phyloP scores from a whole-genome alignment of 768 basidiomycete species.

The Tylopilus plumbeoviolaceoides region DNA sequence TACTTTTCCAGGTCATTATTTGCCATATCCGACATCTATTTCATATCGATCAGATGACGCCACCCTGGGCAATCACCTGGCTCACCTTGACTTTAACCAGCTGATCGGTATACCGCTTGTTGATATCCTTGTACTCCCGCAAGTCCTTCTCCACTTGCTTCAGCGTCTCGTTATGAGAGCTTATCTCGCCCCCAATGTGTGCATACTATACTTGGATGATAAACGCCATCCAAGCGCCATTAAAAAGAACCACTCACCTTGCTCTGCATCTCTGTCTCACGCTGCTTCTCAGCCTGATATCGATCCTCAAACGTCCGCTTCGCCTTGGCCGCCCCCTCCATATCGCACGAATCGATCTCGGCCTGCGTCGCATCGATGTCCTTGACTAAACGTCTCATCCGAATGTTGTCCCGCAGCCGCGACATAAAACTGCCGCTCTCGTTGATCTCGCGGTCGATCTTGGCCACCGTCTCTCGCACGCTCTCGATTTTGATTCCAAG shows the following conservation, averaged over 20 bases:
- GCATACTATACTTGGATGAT: constrained; percentile 50
- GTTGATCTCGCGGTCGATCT: constrained; percentile 74
- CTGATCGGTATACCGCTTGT: constrained; percentile 84
- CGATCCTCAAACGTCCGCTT: constrained; percentile 80
- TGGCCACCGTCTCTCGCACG: constrained; percentile 43
- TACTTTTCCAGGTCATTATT: constrained; percentile 98
- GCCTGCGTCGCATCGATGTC: constrained; percentile 65
- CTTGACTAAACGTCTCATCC: constrained; percentile 61
- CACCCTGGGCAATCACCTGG: neutral
- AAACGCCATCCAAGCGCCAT: constrained; percentile 1
- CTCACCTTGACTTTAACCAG: constrained; percentile 90
- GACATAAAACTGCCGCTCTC: constrained; percentile 65
- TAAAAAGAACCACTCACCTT: constrained; percentile 42
- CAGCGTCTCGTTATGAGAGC: constrained; percentile 63
- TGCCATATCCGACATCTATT: constrained; percentile 96
- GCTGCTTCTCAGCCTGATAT: constrained; percentile 67
- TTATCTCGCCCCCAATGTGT: constrained; percentile 80
- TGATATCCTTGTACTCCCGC: constrained; percentile 82
- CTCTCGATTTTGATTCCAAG: constrained; percentile 38
- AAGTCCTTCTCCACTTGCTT: constrained; percentile 66
- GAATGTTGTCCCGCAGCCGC: constrained; percentile 79
- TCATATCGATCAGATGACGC: neutral
- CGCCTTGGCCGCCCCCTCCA: constrained; percentile 83
- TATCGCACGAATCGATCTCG: constrained; percentile 71
- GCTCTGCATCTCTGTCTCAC: constrained; percentile 67